Evolutionary conservation across 805 yeast genomes (phyloP), one percentile per base, ranked within the genome.

Genomic region (Cyberlindnera americana): DNA sequence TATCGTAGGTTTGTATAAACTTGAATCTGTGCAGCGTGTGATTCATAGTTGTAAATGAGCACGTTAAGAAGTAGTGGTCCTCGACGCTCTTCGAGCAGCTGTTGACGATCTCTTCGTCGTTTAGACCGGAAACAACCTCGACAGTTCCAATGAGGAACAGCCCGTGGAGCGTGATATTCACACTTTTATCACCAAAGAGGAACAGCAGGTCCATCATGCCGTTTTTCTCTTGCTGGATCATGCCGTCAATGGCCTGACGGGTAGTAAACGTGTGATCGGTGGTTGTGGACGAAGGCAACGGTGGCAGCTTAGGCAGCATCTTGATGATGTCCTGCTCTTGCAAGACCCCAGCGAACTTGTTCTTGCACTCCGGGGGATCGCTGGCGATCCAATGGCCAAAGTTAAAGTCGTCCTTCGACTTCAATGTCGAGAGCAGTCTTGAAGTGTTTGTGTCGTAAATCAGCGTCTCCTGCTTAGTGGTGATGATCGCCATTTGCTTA

Each of bases 371-470:
- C 9, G 34, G 37, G 5, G 40, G 15, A 2, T 37, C 38, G 6
- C 39, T 19, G 6, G 35, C 38, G n/a, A 38, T 22, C 51, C 52
- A 52, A 6, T 31, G 41, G 18, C 54, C 57, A 27, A 44, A 35
- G n/a, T 24, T 38, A 5, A 29, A 35, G 25, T 33, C 43, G 12
- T 28, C 47, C n/a, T 34, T 37, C 6, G 45, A 35, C 15, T 28
- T 37, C 1, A 48, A 33, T 11, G 50, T 45, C 11, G 56, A 45
- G 12, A 71, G 46, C 19, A 65, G 53, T n/a, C 61, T 61, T 2
- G 81, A 81, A 15, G 60, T 68, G 40, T 69, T 66, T 5, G 74
- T 65, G 43, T 70, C 72, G 39, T 71, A 72, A 1, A 77, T 54
- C 37, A 69, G 65, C 29, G 67, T 64, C 8, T 59, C 43, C 2